Conservation (phyloP, 495 filamentous ascomycete species). For the Massariosphaeria phaeospora region DNA sequence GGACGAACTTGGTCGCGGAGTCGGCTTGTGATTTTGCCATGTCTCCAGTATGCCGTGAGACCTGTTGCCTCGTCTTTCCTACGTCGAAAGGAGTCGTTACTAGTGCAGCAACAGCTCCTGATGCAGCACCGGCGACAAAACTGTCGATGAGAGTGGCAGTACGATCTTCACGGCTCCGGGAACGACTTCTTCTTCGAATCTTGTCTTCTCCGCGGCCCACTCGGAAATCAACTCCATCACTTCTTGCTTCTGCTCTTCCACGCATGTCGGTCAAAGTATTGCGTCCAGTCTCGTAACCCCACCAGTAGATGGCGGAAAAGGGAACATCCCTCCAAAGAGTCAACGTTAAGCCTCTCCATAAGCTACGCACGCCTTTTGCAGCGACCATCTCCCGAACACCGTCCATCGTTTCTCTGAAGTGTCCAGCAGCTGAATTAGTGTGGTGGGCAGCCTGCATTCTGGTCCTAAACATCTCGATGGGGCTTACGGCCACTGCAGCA, state of each 20-base stretch:
- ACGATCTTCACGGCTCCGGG: slow-evolving; percentile 54
- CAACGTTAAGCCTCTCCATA: slow-evolving; percentile 89
- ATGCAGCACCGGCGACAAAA: slow-evolving; percentile 77
- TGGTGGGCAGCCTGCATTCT: slow-evolving; percentile 75
- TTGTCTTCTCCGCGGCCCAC: slow-evolving; percentile 20
- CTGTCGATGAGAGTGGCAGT: slow-evolving; percentile 74
- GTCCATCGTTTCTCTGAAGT: slow-evolving; percentile 67
- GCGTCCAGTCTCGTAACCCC: slow-evolving; percentile 84
- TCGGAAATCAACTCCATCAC: slow-evolving; percentile 27
- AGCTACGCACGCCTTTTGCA: slow-evolving; percentile 65
- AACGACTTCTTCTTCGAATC: slow-evolving; percentile 43
- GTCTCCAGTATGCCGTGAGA: slow-evolving; percentile 57
- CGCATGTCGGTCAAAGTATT: slow-evolving; percentile 58
- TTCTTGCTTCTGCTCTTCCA: slow-evolving; percentile 41
- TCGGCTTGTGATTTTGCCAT: slow-evolving; percentile 30
- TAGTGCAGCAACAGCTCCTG: slow-evolving; percentile 80
- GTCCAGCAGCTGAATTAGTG: slow-evolving; percentile 49
- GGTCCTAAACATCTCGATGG: slow-evolving; percentile 92
- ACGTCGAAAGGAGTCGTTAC: slow-evolving; percentile 96
- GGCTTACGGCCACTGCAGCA: slow-evolving; percentile 78
- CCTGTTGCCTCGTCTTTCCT: slow-evolving; percentile 90
- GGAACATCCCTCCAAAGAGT: slow-evolving; percentile 97
- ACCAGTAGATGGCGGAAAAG: slow-evolving; percentile 96
- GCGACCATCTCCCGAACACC: slow-evolving; percentile 75
- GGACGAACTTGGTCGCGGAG: slow-evolving; percentile 36